Evolutionary conservation across 1,284 basidiomycete species (phyloP).

Genomic region (Phellopilus nigrolimitatus): DNA sequence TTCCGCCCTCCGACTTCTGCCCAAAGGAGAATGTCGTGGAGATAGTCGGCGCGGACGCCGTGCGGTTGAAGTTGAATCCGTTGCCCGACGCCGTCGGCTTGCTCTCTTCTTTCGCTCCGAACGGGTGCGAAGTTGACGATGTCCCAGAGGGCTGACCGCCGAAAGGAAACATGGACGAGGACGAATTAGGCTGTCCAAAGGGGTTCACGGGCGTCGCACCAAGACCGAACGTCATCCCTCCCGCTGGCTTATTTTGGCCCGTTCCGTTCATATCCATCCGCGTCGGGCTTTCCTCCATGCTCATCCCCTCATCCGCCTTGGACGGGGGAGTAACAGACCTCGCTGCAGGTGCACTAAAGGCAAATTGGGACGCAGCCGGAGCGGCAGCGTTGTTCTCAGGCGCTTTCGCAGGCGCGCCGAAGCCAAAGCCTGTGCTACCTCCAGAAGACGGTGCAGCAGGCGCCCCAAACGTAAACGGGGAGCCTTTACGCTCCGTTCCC

Average conservation of each 20-base stretch:
- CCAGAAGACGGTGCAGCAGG: constrained; percentile 2
- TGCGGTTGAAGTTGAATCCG: constrained; percentile 15
- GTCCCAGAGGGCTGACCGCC: constrained; percentile 23
- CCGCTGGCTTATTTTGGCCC: constrained; percentile 33
- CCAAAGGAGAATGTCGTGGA: constrained; percentile 33
- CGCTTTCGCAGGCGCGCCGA: constrained; percentile 17
- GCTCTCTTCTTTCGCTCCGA: constrained; percentile 27
- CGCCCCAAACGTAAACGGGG: constrained; percentile 14
- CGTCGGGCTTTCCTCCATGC: constrained; percentile 67
- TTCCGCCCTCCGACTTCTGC: constrained; percentile 21
- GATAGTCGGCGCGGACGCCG: constrained; percentile 25
- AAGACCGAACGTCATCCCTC: constrained; percentile 40
- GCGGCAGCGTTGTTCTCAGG: constrained; percentile 19
- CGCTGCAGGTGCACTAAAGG: constrained; percentile 27
- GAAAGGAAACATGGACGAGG: constrained; percentile 19
- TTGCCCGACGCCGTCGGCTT: constrained; percentile 21
- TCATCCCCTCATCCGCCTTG: constrained; percentile 45
- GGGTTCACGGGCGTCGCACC: constrained; percentile 13
- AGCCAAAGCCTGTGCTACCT: constrained; percentile 18
- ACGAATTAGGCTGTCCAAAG: constrained; percentile 8
- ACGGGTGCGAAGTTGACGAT: constrained; percentile 21
- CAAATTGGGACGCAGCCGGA: constrained; percentile 28
- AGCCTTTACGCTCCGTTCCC: constrained; percentile 15
- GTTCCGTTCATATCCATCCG: constrained; percentile 38
- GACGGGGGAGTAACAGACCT: constrained; percentile 54